A percentile compares a stretch with the other conserved stretches of the same genome.
Conservation (phyloP, 768 basidiomycete species). For the Pisolithus orientalis region DNA sequence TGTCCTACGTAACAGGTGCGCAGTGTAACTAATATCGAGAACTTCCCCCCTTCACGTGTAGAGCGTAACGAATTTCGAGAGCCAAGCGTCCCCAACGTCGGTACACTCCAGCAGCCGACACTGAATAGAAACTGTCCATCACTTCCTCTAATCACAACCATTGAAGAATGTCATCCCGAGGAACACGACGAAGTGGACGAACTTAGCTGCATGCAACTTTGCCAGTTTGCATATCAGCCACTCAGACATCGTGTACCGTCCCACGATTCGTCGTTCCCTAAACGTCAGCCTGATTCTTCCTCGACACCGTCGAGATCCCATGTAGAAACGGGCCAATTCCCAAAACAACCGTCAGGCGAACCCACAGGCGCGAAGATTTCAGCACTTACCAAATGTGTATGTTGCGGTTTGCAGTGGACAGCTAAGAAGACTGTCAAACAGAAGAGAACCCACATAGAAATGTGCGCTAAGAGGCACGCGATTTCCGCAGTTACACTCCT, state of each 20-base stretch:
- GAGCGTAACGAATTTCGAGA: neutral
- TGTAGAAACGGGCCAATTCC: constrained; percentile 8
- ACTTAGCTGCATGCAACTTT: constrained; percentile 20
- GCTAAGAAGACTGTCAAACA: constrained; percentile 53
- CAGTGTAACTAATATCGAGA: too few relatives aligned
- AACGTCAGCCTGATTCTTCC: neutral
- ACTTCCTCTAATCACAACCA: constrained; percentile 8
- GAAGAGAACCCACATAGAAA: constrained; percentile 61
- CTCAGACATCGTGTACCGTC: neutral
- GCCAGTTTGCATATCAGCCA: constrained; percentile 35
- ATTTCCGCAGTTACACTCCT: constrained; percentile 51
- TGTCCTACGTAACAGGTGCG: too few relatives aligned
- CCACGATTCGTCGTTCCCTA: neutral
- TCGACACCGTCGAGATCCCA: neutral
- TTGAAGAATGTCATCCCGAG: constrained; percentile 3
- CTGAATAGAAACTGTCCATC: constrained; percentile 1
- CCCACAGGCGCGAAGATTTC: constrained; percentile 43
- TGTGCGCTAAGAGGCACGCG: constrained; percentile 58
- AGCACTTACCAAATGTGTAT: constrained; percentile 51
- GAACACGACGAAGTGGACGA: constrained; percentile 23
- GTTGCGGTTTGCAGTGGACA: constrained; percentile 66
- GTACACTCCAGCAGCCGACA: neutral
- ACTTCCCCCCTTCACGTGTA: too few relatives aligned
- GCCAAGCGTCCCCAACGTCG: neutral
- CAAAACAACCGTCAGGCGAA: constrained; percentile 23